Conservation (phyloP, 345 rosid genomes). For the Salix dunnii region DNA sequence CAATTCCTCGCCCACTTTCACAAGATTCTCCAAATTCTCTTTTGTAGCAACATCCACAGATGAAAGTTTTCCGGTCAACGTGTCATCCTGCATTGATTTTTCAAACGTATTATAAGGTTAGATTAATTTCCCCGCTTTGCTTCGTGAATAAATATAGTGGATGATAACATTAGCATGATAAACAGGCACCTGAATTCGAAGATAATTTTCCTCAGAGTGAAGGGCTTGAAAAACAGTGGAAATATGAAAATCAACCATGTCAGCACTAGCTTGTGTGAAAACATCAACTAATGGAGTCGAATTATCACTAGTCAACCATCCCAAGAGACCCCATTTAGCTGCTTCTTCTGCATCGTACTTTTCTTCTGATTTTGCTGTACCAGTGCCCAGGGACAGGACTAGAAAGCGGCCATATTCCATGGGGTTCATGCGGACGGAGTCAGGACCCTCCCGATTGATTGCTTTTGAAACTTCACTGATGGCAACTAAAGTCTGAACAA, state of each 20-base stretch:
- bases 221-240: conserved; percentile 48
- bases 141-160: too few relatives aligned
- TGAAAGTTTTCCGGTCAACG: conserved; percentile 46
- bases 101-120: neutral
- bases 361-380: conserved; percentile 33
- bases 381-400: conserved; percentile 63
- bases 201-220: conserved; percentile 40
- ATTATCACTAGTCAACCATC: conserved; percentile 51
- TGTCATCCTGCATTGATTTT: conserved; percentile 15
- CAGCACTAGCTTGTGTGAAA: conserved; percentile 57
- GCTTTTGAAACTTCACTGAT: conserved; percentile 36
- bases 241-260: conserved; percentile 63
- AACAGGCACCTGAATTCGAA: conserved; percentile 42
- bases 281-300: conserved; percentile 55
- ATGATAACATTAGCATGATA: neutral
- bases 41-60: conserved; percentile 50
- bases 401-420: conserved; percentile 46
- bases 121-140: too few relatives aligned
- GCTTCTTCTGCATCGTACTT: conserved; percentile 41
- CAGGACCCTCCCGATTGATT: conserved; percentile 30
- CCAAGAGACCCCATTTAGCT: conserved; percentile 60
- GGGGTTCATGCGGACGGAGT: conserved; percentile 42
- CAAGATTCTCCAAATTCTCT: conserved; percentile 42
- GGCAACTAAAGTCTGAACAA: too few relatives aligned
- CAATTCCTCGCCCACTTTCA: conserved; percentile 46